A percentile compares a stretch with the other conserved stretches of the same genome.
Evolutionary conservation across 331 rosid genomes (phyloP).

Genomic region (Spiraea crenata): DNA sequence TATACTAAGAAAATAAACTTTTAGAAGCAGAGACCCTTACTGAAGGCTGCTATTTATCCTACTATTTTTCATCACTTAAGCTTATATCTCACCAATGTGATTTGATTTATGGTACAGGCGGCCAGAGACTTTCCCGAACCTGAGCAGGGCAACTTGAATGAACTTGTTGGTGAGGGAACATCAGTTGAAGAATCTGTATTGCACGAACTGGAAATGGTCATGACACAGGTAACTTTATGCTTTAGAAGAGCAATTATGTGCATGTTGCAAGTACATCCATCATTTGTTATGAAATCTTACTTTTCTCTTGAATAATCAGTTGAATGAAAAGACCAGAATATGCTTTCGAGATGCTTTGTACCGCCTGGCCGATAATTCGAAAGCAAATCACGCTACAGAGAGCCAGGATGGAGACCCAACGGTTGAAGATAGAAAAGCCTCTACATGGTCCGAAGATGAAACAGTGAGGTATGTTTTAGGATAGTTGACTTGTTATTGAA

Average conservation of each 20-base stretch:
- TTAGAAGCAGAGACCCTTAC: not conserved
- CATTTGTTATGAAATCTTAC: constrained; percentile 19
- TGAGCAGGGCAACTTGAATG: constrained; percentile 30
- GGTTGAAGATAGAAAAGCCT: constrained; percentile 5
- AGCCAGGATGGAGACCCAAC: constrained; percentile 24
- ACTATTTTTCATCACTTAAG: constrained; percentile 10
- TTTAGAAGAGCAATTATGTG: constrained; percentile 2
- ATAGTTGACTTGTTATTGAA: not conserved
- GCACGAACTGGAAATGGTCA: constrained; percentile 55
- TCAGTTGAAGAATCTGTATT: constrained; percentile 46
- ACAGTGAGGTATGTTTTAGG: constrained; percentile 36
- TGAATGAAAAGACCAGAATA: constrained; percentile 50
- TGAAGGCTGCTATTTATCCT: not conserved
- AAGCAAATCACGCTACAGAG: constrained; percentile 26
- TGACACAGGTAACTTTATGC: constrained; percentile 41
- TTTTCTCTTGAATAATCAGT: constrained; percentile 32
- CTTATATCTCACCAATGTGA: constrained; percentile 7
- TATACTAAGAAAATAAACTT: not conserved
- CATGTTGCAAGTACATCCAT: not conserved
- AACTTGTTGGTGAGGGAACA: constrained; percentile 27
- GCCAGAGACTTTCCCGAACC: constrained; percentile 19
- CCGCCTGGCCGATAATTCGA: constrained; percentile 60
- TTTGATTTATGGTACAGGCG: constrained; percentile 26
- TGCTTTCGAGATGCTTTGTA: constrained; percentile 66
- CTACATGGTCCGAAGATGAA: constrained; percentile 20